A percentile compares a stretch with the other conserved stretches of the same genome.
These are phyloP conservation scores for Saccharomyces paradoxus DNA, from an alignment of 805 yeast genomes.

Conservation along the genomic window DNA sequence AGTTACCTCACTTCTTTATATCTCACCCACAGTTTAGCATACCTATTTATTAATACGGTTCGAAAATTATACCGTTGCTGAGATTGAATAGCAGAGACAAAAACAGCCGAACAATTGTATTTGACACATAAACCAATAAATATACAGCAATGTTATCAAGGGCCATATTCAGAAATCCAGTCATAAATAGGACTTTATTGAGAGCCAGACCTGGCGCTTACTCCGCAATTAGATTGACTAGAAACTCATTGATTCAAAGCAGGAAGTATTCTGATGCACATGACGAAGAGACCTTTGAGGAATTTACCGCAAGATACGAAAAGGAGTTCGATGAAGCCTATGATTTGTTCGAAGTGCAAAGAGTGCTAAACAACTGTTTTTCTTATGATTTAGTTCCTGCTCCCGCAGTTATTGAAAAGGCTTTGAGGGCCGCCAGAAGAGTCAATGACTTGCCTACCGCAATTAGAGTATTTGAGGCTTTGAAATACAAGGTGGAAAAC, in stretches of 20 bases:
- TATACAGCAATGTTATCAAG: slow-evolving; percentile 12
- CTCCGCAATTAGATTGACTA: slow-evolving; percentile 5
- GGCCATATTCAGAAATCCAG: slow-evolving; percentile 10
- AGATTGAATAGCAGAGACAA: not conserved
- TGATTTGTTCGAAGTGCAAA: slow-evolving; percentile 79
- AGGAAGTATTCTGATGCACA: slow-evolving; percentile 76
- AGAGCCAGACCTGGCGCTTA: slow-evolving; percentile 1
- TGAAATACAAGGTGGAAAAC: slow-evolving; percentile 92
- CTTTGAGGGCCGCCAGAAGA: slow-evolving; percentile 96
- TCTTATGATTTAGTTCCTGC: slow-evolving; percentile 98
- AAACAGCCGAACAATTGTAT: not conserved
- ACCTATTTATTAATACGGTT: not conserved
- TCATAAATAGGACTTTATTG: slow-evolving; percentile 10
- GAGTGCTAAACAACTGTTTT: slow-evolving; percentile 95
- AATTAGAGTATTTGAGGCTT: slow-evolving; percentile 94
- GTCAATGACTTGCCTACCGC: slow-evolving; percentile 98
- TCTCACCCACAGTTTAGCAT: not conserved
- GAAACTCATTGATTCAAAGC: slow-evolving; percentile 16
- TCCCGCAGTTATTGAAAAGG: slow-evolving; percentile 90
- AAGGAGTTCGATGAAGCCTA: slow-evolving; percentile 93
- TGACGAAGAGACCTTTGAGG: slow-evolving; percentile 90
- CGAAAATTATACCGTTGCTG: not conserved
- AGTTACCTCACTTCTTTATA: not conserved
- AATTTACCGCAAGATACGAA: slow-evolving; percentile 84
- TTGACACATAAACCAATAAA: not conserved